These are phyloP conservation scores for Exophiala xenobiotica DNA, from an alignment of 2,329 filamentous ascomycete species.

Conservation along the genomic window DNA sequence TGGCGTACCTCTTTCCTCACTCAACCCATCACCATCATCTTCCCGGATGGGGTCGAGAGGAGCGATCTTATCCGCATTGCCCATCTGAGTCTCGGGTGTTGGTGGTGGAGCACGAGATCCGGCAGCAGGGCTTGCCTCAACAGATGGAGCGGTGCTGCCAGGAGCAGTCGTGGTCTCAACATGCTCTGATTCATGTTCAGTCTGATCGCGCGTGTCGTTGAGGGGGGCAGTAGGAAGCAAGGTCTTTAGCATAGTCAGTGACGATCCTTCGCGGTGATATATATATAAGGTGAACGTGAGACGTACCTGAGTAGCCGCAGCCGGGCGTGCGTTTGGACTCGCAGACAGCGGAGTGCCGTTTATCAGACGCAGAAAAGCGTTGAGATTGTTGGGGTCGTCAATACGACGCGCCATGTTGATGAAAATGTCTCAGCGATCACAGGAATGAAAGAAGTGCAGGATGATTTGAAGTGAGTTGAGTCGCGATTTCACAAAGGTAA, in stretches of 20 bases:
- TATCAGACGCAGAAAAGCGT: constrained; percentile 4
- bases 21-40: background rate
- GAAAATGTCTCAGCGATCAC: too few species aligned
- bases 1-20: background rate
- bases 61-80: background rate
- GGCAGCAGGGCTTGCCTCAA: background rate
- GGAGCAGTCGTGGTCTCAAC: background rate
- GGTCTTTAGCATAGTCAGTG: background rate
- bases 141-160: background rate
- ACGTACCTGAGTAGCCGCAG: background rate
- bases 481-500: background rate
- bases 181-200: background rate
- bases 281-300: background rate
- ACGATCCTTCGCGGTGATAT: background rate
- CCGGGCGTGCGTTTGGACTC: background rate
- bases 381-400: constrained; percentile 1
- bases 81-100: background rate
- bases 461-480: background rate
- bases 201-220: background rate
- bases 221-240: background rate
- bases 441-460: too few species aligned
- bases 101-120: constrained; percentile 5
- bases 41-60: constrained; percentile 2
- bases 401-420: background rate
- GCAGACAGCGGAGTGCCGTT: background rate